A percentile compares a stretch with the other conserved stretches of the same genome.
Conservation (phyloP, 345 rosid species). For the Eucalyptus camaldulensis region DNA sequence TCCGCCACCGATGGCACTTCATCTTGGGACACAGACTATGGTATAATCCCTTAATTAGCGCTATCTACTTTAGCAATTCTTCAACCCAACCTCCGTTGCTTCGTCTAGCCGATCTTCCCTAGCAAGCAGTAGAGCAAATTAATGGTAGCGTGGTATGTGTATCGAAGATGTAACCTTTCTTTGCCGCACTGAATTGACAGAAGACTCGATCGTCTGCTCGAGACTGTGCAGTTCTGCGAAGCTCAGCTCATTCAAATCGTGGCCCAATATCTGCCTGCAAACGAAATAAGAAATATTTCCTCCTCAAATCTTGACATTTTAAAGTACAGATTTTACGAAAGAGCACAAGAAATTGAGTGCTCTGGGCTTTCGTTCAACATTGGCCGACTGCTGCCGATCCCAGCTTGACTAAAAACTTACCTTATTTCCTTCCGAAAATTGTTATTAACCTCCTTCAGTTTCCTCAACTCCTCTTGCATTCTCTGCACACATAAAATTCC, state of each 20-base stretch:
- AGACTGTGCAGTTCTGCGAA: slow-evolving; percentile 25
- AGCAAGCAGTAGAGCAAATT: background rate
- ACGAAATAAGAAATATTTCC: background rate
- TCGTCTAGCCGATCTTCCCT: background rate
- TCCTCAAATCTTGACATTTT: background rate
- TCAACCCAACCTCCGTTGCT: background rate
- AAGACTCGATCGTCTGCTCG: slow-evolving; percentile 19
- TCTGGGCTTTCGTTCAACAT: background rate
- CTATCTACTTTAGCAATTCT: background rate
- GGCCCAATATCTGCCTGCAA: slow-evolving; percentile 44
- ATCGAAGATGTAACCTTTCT: slow-evolving; percentile 18
- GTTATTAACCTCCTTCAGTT: slow-evolving; percentile 32
- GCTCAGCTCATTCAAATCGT: slow-evolving; percentile 23
- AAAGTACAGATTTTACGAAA: background rate
- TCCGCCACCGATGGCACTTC: background rate
- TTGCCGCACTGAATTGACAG: slow-evolving; percentile 18
- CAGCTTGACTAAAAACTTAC: background rate
- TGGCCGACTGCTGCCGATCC: background rate
- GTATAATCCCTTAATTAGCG: background rate
- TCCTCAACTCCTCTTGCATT: slow-evolving; percentile 41
- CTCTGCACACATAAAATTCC: slow-evolving; percentile 10
- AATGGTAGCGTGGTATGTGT: background rate
- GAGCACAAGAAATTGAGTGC: background rate
- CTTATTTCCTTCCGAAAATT: slow-evolving; percentile 38
- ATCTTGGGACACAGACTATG: background rate